phyloP scores from a whole-genome alignment of 75 land plant genomes.

The Isoetes taiwanensis region DNA sequence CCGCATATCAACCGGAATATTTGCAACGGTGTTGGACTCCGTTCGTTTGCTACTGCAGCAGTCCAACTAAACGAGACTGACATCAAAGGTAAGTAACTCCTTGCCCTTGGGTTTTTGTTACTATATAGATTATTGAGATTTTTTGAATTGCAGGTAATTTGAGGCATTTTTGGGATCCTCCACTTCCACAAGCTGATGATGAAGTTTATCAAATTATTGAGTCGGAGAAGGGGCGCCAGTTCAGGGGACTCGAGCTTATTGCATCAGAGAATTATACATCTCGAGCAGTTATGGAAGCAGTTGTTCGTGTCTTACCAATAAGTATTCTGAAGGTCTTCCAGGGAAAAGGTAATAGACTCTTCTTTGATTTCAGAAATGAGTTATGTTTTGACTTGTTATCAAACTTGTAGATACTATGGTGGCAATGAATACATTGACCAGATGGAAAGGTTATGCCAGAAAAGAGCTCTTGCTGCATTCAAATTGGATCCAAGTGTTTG shows the following conservation, averaged over 20 bases:
- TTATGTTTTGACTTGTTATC: background rate
- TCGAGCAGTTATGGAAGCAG: conserved; percentile 87
- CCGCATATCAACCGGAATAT: too few relatives aligned
- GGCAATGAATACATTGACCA: conserved; percentile 87
- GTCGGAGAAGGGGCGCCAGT: conserved; percentile 65
- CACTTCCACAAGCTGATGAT: conserved; percentile 42
- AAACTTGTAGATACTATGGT: conserved; percentile 63
- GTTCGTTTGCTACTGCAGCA: too few relatives aligned
- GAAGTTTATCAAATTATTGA: conserved; percentile 50
- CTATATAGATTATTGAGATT: too few relatives aligned
- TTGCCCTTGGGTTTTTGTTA: too few relatives aligned
- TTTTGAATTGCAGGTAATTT: conserved; percentile 9
- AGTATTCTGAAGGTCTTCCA: conserved; percentile 94
- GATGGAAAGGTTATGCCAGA: conserved; percentile 67
- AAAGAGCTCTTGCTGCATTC: conserved; percentile 71
- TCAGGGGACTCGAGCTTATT: conserved; percentile 69
- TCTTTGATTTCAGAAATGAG: too few relatives aligned
- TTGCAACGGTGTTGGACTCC: too few relatives aligned
- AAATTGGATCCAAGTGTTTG: conserved; percentile 49
- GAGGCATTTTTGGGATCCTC: conserved; percentile 31
- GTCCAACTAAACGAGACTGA: too few relatives aligned
- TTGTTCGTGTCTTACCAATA: conserved; percentile 81
- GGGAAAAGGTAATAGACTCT: conserved; percentile 94
- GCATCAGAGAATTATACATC: conserved; percentile 96
- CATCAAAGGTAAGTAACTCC: too few relatives aligned